phyloP scores from a whole-genome alignment of 495 filamentous ascomycete species.

The Lepraria neglecta region DNA sequence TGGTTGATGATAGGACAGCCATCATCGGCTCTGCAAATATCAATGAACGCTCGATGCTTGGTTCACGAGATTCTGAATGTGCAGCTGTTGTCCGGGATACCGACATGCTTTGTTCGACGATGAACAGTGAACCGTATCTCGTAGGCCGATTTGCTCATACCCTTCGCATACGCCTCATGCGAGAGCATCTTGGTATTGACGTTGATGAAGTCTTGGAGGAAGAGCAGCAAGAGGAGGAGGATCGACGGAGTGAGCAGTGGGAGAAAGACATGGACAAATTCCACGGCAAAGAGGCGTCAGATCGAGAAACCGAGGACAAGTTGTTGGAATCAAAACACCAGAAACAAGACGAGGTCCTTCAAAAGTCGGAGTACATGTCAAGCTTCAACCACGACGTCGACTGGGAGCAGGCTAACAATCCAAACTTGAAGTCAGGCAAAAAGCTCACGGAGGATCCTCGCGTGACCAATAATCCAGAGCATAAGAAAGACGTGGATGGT shows the following conservation, averaged over 20 bases:
- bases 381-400: conserved; percentile 86
- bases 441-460: conserved; percentile 57
- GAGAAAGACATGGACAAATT: conserved; percentile 50
- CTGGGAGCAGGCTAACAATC: conserved; percentile 58
- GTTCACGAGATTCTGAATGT: conserved; percentile 83
- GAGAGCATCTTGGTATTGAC: conserved; percentile 92
- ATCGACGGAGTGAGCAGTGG: conserved; percentile 25
- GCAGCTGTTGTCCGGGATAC: conserved; percentile 89
- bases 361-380: conserved; percentile 52
- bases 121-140: conserved; percentile 80
- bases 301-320: conserved; percentile 42
- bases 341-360: conserved; percentile 56
- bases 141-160: conserved; percentile 92
- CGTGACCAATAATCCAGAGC: conserved; percentile 55
- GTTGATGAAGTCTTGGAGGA: conserved; percentile 86
- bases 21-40: conserved; percentile 99
- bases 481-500: conserved; percentile 71
- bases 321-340: conserved; percentile 52
- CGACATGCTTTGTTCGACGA: conserved; percentile 85
- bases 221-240: conserved; percentile 43
- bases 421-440: conserved; percentile 54
- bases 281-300: conserved; percentile 38
- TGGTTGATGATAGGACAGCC: conserved; percentile 88
- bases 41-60: conserved; percentile 95
- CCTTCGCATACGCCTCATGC: conserved; percentile 87